Evolutionary conservation across 2,329 filamentous ascomycete species (phyloP).

Genomic region (Ophiognomonia clavigignenti-juglandacearum): DNA sequence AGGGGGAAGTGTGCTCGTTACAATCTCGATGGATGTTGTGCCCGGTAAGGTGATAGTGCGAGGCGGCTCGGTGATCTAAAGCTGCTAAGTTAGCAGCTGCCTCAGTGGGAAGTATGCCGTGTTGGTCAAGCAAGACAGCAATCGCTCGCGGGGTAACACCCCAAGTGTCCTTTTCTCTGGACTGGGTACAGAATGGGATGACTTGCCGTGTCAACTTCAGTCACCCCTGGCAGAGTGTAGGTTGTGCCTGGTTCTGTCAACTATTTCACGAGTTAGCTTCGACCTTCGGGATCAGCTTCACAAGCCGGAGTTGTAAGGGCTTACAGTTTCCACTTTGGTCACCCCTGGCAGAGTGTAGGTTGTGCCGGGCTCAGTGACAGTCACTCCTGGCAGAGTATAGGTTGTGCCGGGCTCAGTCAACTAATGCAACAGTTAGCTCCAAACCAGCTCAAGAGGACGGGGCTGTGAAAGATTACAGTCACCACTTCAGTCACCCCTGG

Average conservation of each 20-base stretch:
- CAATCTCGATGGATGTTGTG: constrained; percentile 2
- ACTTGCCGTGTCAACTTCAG: background rate
- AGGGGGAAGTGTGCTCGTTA: constrained; percentile 17
- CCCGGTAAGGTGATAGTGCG: background rate
- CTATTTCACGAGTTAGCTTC: too few species aligned
- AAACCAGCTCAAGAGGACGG: background rate
- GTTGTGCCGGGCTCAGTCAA: background rate
- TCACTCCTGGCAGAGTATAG: background rate
- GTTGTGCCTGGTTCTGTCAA: background rate
- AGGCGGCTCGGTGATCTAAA: background rate
- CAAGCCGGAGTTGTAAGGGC: too few species aligned
- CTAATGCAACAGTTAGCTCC: background rate
- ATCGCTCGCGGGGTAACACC: too few species aligned
- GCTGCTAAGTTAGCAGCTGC: background rate
- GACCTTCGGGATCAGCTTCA: too few species aligned
- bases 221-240: background rate
- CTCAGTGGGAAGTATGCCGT: background rate
- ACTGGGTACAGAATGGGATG: background rate
- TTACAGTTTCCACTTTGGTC: background rate
- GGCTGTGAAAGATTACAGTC: background rate
- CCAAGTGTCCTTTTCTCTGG: too few species aligned
- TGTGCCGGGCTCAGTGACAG: background rate
- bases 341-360: background rate
- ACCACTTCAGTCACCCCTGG: constrained; percentile 5
- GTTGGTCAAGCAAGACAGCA: too few species aligned